Conservation (phyloP, 176 grass and related monocot species). For the Avena insularis region DNA sequence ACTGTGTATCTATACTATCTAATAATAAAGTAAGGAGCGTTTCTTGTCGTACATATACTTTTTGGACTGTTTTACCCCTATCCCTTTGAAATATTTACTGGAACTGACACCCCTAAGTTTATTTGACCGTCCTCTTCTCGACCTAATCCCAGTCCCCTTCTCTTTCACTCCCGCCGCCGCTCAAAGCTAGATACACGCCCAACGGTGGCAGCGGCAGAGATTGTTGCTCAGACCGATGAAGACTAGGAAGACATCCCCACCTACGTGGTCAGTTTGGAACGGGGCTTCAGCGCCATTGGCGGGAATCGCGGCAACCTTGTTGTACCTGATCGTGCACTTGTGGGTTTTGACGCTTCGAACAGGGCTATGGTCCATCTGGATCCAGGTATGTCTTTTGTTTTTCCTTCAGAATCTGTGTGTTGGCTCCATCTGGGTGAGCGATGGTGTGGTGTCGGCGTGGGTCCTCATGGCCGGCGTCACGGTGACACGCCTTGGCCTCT, state of each 20-base stretch:
- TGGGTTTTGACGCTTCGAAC: constrained; percentile 65
- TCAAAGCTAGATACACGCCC: no score
- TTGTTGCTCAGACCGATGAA: no score
- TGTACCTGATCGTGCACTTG: constrained; percentile 62
- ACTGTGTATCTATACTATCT: no score
- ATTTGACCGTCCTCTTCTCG: no score
- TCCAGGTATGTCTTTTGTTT: constrained; percentile 21
- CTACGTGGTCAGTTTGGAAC: constrained; percentile 72
- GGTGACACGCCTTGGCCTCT: constrained; percentile 76
- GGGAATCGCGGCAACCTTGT: constrained; percentile 72
- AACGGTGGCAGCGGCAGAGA: no score
- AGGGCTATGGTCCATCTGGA: constrained; percentile 86
- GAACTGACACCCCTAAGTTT: no score
- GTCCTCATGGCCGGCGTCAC: constrained; percentile 85
- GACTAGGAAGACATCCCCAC: constrained; percentile 90
- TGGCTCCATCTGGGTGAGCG: constrained; percentile 60
- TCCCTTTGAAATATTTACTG: no score
- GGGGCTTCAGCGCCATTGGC: constrained; percentile 67
- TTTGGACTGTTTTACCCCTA: no score
- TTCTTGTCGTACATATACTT: no score
- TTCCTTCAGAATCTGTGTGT: constrained; percentile 45
- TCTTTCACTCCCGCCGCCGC: no score
- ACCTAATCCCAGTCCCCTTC: no score
- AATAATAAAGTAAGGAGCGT: no score
- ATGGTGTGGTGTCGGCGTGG: constrained; percentile 59